Evolutionary conservation across 176 grass and related monocot genomes (phyloP), one percentile per base, ranked within the genome.

Genomic region (Zea luxurians): DNA sequence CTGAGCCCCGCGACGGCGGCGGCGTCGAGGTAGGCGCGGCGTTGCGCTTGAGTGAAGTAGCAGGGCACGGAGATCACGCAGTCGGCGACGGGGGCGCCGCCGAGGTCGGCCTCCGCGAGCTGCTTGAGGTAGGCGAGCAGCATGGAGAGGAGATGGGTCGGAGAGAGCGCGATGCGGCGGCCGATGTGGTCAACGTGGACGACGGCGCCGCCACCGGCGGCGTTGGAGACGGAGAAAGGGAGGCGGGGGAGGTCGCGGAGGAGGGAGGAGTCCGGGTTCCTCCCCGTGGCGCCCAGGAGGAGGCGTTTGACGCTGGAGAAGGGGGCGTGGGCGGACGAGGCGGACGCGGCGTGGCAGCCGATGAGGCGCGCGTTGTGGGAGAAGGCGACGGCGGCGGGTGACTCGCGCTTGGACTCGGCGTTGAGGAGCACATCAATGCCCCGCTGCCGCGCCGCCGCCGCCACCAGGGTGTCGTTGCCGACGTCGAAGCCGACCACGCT

Each of bases 61-160:
- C 87, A 92, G 36, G 96, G 96, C n/a, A 99, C 81, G 55, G 90
- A 93, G 83, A 99, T 88, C 5, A 99, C 96, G 66, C 96, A 99
- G 3, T 90, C 86, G 8, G 85, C 38, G 53, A 99, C 90, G 73
- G 61, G 66, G 2, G 75, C 70, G 2, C 78, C 85, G 12, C 78
- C 87, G 10, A 99, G 92, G 74, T 74, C 86, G 75, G 83, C 88
- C 71, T 99, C 96, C 4, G 96, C 92, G 34, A 99, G 84, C 10
- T 80, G 86, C 48, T 73, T 83, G 27, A 99, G 88, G 72, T 99
- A 87, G 9, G 81, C 74, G 64, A 99, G 86, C 48, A 99, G 85
- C 96, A 95, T 99, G 62, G 85, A 82, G 37, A 99, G 84, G 78
- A 99, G 85, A 58, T 99, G 90, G 40, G 93, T 52, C 6, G 88